Evolutionary conservation across 306 rosid genomes (phyloP), one percentile per base, ranked within the genome.

Genomic region (Erythrophleum fordii): DNA sequence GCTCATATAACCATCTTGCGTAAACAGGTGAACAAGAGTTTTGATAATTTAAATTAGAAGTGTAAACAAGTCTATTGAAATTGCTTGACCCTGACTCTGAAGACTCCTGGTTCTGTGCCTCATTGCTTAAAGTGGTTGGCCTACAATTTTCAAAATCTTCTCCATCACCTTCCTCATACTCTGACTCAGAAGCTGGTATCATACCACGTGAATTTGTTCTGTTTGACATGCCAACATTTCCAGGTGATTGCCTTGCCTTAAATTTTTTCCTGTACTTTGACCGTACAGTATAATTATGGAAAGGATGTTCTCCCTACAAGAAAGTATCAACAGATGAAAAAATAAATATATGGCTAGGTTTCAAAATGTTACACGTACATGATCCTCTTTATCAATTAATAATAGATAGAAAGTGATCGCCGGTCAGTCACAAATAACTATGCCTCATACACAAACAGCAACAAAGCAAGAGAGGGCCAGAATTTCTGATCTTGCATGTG

Each of bases 261-360:
- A 66, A 6, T 35, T 78, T 87, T 60, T 55, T 90, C 90, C 97
- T 89, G 84, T 93, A 95, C 87, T 87, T 79, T 51, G 97, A 86
- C 52, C 98, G 88, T 77, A 95, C 70, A 26, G 98, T 95, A 75
- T 95, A 95, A 83, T 95, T 95, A 87, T 95, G 99, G 88, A 95
- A 93, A 78, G 97, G 93, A 83, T 90, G 93, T 20, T 91, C 98
- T 65, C 97, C 99, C 99, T 95, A 82, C 83, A 90, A 51, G 16
- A 82, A 31, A 73, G 22, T 4, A 84, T 81, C 78, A 60, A 75
- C 44, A 64, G 29, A 78, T 14, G 69, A 29, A 81, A 62, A 80
- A 23, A 35, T 77, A 76, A 76, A n/a, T 69, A 53, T 35, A 39
- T 51, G 23, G 56, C 6, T 29, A 26, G 42, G 25, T 56, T 66